Evolutionary conservation across 768 basidiomycete species (phyloP).

Genomic region (Lactarius evosmus): DNA sequence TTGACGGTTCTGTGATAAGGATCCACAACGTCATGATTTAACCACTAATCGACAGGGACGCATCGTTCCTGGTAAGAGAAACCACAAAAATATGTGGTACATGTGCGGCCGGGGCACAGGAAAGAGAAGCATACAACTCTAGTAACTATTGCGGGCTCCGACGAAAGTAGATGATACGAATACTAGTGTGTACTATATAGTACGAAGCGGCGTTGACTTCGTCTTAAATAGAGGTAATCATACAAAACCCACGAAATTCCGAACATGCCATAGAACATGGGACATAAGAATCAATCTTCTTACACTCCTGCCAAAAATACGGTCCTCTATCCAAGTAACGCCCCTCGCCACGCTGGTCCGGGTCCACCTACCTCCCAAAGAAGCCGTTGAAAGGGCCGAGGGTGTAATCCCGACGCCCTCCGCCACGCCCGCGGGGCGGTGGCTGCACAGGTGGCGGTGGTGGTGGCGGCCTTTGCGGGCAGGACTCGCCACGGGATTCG

Average conservation of each 20-base stretch:
- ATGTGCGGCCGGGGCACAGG: too few relatives aligned
- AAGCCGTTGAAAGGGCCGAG: constrained; percentile 14
- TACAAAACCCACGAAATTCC: background rate
- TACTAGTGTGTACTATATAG: background rate
- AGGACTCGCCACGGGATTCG: constrained; percentile 45
- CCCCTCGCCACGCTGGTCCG: background rate
- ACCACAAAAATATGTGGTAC: background rate
- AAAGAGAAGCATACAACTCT: too few relatives aligned
- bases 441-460: constrained; percentile 6
- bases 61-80: background rate
- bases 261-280: background rate
- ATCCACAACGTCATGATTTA: constrained; percentile 28
- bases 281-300: background rate
- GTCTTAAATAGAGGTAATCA: background rate
- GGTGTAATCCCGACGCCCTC: constrained; percentile 7
- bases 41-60: constrained; percentile 28
- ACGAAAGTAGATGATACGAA: background rate
- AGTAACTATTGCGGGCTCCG: too few relatives aligned
- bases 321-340: background rate
- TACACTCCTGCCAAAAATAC: constrained; percentile 4
- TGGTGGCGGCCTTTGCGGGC: constrained; percentile 33
- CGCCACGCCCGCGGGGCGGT: constrained; percentile 14
- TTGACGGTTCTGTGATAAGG: constrained; percentile 12
- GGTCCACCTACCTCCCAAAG: constrained; percentile 10
- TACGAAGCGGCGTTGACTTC: background rate